Base-by-base conservation (phyloP, 225 moss, liverwort and hornwort genomes). In the Pseudisothecium myosuroides region DNA sequence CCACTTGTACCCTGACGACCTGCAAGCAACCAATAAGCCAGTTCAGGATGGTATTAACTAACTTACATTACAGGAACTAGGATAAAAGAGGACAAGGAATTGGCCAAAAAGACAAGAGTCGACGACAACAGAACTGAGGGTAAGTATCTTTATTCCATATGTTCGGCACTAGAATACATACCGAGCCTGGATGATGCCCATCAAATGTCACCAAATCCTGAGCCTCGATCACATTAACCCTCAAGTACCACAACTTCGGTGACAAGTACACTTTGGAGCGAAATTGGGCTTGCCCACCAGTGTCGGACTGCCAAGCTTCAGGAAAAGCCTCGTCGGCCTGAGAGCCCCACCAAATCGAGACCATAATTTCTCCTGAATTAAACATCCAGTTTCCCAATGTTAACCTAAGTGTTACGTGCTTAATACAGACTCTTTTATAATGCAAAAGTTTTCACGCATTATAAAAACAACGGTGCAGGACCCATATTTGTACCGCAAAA, bases 271-370 rank as follows among this genome's bases (percentile, higher is more conserved):
- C 96, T 91, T 97, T 99, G 6, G 96, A 96, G 23, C 96, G 93
- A 74, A 96, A 97, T 76, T 96, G 96, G 4, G 97, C 96, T 71
- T 95, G 95, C n/a, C 97, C 97, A 78, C 99, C 97, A 12, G 96
- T 90, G 79, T 99, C 99, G 34, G 99, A 99, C 75, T 99, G 99
- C 99, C 97, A 99, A 39, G 99, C 96, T 88, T 97, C 97, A 86
- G 97, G 95, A 85, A 99, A 99, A 18, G 96, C 97, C 90, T 99
- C 99, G 55, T 99, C 99, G 21, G 99, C 99, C 88, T 99, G 99
- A 55, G 96, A 95, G 61, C 97, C 99, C 97, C 97, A 94, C 99
- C 99, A 99, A 20, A 99, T 93, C 45, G 99, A 92, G 52, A 99
- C 90, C 99, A 96, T 96, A 63, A 97, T 93, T 24, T 99, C 97